These are phyloP conservation scores for Eutrema heterophyllum DNA, from an alignment of 345 rosid species.

Conservation along the genomic window DNA sequence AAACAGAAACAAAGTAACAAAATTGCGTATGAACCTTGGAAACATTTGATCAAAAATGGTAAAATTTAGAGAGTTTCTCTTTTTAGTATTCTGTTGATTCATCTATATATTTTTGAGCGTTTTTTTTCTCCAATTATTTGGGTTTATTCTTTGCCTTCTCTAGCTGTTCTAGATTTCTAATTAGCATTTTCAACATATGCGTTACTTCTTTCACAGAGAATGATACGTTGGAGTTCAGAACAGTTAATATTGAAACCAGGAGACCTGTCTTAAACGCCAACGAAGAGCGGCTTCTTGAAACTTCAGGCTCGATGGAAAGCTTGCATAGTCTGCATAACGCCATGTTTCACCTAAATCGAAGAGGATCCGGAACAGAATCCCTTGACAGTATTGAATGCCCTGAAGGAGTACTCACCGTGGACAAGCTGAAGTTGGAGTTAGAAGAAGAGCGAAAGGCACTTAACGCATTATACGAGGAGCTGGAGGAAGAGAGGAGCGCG, in stretches of 20 bases:
- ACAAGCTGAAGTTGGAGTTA: slow-evolving; percentile 58
- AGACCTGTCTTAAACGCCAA: slow-evolving; percentile 34
- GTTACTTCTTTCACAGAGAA: slow-evolving; percentile 30
- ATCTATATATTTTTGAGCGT: not conserved
- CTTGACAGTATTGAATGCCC: slow-evolving; percentile 51
- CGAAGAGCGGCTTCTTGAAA: slow-evolving; percentile 63
- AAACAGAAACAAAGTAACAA: not conserved
- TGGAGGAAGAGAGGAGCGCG: slow-evolving; percentile 96
- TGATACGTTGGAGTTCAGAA: slow-evolving; percentile 40
- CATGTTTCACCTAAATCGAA: slow-evolving; percentile 45
- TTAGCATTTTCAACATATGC: not conserved
- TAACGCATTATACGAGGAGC: slow-evolving; percentile 61
- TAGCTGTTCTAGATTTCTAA: not conserved
- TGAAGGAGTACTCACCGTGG: slow-evolving; percentile 51
- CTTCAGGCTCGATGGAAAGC: slow-evolving; percentile 53
- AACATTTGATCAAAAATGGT: not conserved
- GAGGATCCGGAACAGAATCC: slow-evolving; percentile 54
- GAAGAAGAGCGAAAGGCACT: slow-evolving; percentile 64
- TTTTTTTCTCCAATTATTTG: too few relatives aligned
- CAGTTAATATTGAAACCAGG: slow-evolving; percentile 34
- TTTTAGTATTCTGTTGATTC: not conserved
- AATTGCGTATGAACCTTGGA: not conserved
- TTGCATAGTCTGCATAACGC: slow-evolving; percentile 52
- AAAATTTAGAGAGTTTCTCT: too few relatives aligned
- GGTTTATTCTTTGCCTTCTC: not conserved